Conservation (phyloP, 805 yeast species). For the Yamadazyma laniorum region DNA sequence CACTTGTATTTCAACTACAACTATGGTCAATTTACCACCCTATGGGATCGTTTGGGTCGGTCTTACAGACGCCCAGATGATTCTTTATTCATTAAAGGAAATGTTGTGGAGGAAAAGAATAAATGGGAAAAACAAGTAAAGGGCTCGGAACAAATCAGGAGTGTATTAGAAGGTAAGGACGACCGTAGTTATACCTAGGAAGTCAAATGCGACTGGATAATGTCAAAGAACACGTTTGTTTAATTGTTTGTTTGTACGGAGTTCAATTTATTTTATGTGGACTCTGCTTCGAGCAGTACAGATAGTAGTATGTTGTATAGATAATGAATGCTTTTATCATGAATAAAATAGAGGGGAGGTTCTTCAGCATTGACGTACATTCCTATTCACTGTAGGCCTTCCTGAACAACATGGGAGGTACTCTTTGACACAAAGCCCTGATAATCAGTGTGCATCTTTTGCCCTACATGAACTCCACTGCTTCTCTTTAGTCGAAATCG, state of each 20-base stretch:
- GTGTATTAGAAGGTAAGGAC: conserved; percentile 73
- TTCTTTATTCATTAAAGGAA: conserved; percentile 57
- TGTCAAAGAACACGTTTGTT: no score
- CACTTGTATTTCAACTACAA: conserved; percentile 96
- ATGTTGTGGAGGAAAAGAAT: conserved; percentile 53
- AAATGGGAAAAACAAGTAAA: conserved; percentile 71
- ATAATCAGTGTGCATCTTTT: conserved; percentile 24
- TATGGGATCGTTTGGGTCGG: conserved; percentile 96
- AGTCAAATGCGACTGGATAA: no score
- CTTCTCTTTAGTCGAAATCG: conserved; percentile 34
- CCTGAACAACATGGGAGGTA: conserved; percentile 15
- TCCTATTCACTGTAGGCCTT: conserved; percentile 14
- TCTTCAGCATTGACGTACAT: no score
- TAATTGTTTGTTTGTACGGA: no score
- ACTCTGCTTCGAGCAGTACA: no score
- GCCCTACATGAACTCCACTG: conserved; percentile 27
- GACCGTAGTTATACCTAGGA: conserved; percentile 67
- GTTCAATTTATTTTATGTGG: no score
- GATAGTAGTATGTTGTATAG: no score
- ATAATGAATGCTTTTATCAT: no score
- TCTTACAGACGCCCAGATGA: conserved; percentile 91
- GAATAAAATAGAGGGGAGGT: no score
- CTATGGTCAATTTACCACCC: conserved; percentile 96
- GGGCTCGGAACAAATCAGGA: conserved; percentile 77
- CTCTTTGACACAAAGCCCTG: conserved; percentile 21